Conservation (phyloP, 257 asterid species). For the Solanum lycopersicoides region DNA sequence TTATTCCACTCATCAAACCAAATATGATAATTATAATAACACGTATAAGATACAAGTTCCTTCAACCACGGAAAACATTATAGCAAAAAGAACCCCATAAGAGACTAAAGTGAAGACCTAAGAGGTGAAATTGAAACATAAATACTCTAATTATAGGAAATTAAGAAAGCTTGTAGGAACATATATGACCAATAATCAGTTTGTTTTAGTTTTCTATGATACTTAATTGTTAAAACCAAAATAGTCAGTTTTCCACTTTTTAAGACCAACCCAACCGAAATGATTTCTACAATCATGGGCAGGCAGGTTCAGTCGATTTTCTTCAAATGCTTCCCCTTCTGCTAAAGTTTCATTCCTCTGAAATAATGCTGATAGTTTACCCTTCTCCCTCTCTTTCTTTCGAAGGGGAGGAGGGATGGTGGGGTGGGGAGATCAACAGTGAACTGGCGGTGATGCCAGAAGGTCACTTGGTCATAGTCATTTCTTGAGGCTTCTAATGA, state of each 20-base stretch:
- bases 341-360: not conserved
- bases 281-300: not conserved
- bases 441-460: not conserved
- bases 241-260: not conserved
- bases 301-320: not conserved
- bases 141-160: not conserved
- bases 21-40: not conserved
- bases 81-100: not conserved
- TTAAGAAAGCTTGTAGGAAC: not conserved
- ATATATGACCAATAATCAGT: not conserved
- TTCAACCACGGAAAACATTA: not conserved
- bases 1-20: not conserved
- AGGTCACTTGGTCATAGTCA: not conserved
- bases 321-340: not conserved
- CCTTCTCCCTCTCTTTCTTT: not conserved
- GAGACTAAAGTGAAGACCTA: not conserved
- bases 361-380: not conserved
- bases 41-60: not conserved
- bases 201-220: not conserved
- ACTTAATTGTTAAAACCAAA: not conserved
- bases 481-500: not conserved
- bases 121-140: not conserved
- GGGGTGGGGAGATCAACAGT: not conserved
- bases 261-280: not conserved
- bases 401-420: not conserved